A percentile compares a stretch with the other conserved stretches of the same genome.
These are phyloP conservation scores for Gossypium mustelinum DNA, from an alignment of 345 rosid species.

Conservation along the genomic window DNA sequence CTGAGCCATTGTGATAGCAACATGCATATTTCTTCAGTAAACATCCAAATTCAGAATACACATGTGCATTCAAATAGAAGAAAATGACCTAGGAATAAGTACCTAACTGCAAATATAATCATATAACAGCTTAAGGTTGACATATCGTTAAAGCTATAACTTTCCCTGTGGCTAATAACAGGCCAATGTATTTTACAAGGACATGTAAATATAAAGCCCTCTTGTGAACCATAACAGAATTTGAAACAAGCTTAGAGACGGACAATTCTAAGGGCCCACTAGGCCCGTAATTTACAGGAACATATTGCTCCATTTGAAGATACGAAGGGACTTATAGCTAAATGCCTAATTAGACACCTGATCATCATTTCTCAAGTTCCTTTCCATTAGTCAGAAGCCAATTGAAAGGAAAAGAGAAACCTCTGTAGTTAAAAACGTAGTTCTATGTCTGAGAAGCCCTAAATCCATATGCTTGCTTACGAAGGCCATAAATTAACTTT, in stretches of 20 bases:
- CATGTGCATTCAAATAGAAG: not conserved
- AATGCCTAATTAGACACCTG: not conserved
- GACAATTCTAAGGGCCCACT: not conserved
- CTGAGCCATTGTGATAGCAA: not conserved
- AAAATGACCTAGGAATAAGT: not conserved
- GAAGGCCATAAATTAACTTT: not conserved
- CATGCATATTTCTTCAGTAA: not conserved
- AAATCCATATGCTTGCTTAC: not conserved
- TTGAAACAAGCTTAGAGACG: not conserved
- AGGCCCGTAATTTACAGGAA: not conserved
- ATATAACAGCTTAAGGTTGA: not conserved
- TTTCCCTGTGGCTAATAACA: not conserved
- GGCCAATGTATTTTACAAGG: not conserved
- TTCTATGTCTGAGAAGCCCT: not conserved
- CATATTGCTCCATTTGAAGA: not conserved
- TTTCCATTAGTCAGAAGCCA: not conserved
- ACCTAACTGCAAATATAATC: not conserved
- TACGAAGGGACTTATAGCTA: not conserved
- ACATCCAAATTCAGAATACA: not conserved
- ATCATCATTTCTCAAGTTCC: conserved; percentile 1
- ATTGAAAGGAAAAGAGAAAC: not conserved
- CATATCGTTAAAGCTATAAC: not conserved
- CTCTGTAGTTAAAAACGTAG: not conserved
- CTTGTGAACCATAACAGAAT: not conserved
- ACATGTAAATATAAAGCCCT: not conserved